These are phyloP conservation scores for Globisporangium recalcitrans DNA, from an alignment of 352 stramenopile genomes.

Conservation along the genomic window DNA sequence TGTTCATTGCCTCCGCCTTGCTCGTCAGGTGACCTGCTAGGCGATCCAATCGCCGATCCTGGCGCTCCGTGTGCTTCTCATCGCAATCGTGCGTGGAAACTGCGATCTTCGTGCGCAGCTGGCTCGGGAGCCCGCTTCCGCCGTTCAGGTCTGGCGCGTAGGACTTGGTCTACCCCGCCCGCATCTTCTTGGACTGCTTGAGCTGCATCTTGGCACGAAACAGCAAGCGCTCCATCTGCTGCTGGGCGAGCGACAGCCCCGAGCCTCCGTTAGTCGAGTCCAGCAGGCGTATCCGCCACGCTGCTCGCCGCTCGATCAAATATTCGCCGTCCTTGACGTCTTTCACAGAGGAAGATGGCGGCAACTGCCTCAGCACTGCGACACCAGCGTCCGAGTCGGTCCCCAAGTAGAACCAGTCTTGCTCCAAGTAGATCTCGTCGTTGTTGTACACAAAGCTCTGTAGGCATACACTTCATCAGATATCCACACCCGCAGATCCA, in stretches of 20 bases:
- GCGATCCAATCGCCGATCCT: slow-evolving; percentile 34
- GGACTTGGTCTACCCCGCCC: slow-evolving; percentile 39
- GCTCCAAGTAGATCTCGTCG: slow-evolving; percentile 77
- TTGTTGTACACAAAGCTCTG: slow-evolving; percentile 82
- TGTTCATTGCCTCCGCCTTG: slow-evolving; percentile 41
- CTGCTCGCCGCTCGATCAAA: slow-evolving; percentile 57
- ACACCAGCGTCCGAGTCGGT: slow-evolving; percentile 55
- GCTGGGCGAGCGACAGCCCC: slow-evolving; percentile 63
- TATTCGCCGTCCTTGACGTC: slow-evolving; percentile 55
- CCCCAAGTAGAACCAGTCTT: slow-evolving; percentile 82
- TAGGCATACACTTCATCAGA: not conserved
- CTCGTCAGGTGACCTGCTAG: slow-evolving; percentile 39
- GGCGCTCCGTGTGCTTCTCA: slow-evolving; percentile 30
- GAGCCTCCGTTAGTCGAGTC: slow-evolving; percentile 63
- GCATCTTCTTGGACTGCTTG: slow-evolving; percentile 73
- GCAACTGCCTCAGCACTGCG: slow-evolving; percentile 64
- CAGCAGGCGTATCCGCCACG: slow-evolving; percentile 61
- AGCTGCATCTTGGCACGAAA: slow-evolving; percentile 68
- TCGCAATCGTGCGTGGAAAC: slow-evolving; percentile 44
- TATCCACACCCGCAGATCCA: not conserved
- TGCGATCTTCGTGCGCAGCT: slow-evolving; percentile 47
- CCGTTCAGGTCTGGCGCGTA: slow-evolving; percentile 44
- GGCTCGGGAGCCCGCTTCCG: slow-evolving; percentile 42
- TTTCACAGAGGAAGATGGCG: slow-evolving; percentile 24
- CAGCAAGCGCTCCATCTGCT: slow-evolving; percentile 76